Base-by-base conservation (phyloP, 2,329 filamentous ascomycete genomes). In the Elsinoe fawcettii region DNA sequence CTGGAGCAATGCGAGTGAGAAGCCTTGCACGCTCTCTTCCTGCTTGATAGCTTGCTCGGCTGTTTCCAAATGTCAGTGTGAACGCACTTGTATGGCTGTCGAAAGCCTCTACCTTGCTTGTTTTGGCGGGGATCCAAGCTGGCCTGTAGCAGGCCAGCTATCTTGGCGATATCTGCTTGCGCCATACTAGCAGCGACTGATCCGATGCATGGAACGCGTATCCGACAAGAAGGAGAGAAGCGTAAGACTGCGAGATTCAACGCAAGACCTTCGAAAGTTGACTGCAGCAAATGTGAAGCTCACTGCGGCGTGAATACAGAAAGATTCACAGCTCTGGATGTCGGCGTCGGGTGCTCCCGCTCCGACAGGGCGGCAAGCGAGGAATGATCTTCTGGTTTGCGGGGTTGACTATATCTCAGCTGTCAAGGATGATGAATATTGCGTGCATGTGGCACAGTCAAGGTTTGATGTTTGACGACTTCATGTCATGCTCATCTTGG, bases 71-170 rank as follows among this genome's bases (percentile, higher is more conserved):
- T 57, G n/a, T 51, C 22, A n/a, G 32, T 49, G 43, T 58, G 43
- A 41, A 27, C n/a, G 18, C 57, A 30, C 30, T 37, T 44, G 18
- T 47, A 58, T 44, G 39, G 23, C 53, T 43, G 32, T 36, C 44
- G 30, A 32, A 27, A 20, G 36, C 61, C 70, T 76, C 63, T 76
- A 92, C 92, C 92, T 85, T 95, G 87, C 73, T 90, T 91, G 73
- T 92, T 90, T 73, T 92, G 85, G 62, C 81, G 78, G 16, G 90
- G 90, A 74, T 96, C 89, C 67, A 97, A 81, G 66, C 90, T 97
- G 66, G 90, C 89, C 73, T 95, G 83, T 62, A 99, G 84, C 72
- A 97, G 81, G 79, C 90, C 84, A 62, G 90, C 87, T 71, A 96
- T 75, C 63, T 75, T 73, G 69, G 80, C 75, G 62, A 85, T 75